A percentile compares a stretch with the other conserved stretches of the same genome.
Conservation (phyloP, 495 filamentous ascomycete genomes). For the Aspergillus hancockii region DNA sequence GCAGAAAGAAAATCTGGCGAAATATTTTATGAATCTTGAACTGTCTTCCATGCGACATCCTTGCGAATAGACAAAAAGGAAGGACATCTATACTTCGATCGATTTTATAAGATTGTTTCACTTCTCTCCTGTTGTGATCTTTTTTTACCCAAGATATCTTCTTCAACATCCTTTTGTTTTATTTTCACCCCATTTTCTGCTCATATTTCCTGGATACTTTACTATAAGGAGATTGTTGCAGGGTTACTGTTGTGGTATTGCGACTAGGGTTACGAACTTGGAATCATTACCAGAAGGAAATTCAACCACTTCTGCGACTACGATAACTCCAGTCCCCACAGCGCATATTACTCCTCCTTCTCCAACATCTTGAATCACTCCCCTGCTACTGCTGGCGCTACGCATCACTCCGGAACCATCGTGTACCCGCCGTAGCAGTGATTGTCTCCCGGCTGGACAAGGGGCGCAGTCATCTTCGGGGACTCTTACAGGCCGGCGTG, state of each 20-base stretch:
- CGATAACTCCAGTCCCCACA: neutral
- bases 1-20: constrained; percentile 15
- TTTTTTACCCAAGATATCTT: constrained; percentile 24
- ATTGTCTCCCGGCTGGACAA: constrained; percentile 15
- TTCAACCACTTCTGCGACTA: neutral
- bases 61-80: constrained; percentile 18
- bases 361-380: constrained; percentile 6
- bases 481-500: constrained; percentile 19
- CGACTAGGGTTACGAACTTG: too few relatives aligned
- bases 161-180: constrained; percentile 17
- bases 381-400: constrained; percentile 22
- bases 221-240: neutral
- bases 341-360: constrained; percentile 2
- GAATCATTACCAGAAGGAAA: neutral
- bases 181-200: constrained; percentile 5
- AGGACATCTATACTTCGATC: neutral
- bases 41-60: constrained; percentile 14
- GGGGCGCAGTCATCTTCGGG: constrained; percentile 26
- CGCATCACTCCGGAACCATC: constrained; percentile 18
- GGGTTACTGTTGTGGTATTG: neutral
- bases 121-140: constrained; percentile 8
- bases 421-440: constrained; percentile 22
- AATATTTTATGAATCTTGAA: constrained; percentile 7
- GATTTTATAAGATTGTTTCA: neutral
- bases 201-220: neutral